Conservation (phyloP, 768 basidiomycete genomes). For the Clathrus columnatus region DNA sequence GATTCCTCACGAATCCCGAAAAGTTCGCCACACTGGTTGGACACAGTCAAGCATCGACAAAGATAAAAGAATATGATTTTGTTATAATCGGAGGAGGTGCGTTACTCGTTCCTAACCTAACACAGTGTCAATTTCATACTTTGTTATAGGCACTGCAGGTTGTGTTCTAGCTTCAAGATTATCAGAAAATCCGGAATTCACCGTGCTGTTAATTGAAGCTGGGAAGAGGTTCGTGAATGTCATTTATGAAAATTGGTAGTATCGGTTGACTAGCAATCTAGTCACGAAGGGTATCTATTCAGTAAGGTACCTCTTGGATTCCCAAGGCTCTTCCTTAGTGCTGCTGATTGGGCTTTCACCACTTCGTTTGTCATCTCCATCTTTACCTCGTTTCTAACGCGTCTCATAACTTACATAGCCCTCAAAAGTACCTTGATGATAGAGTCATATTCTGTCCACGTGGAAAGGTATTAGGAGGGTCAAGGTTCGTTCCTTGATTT, state of each 20-base stretch:
- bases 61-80: slow-evolving; percentile 9
- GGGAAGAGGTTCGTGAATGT: too few relatives aligned
- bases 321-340: background rate
- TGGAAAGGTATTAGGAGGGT: slow-evolving; percentile 21
- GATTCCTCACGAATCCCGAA: too few relatives aligned
- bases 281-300: background rate
- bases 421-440: slow-evolving; percentile 12
- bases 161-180: too few relatives aligned
- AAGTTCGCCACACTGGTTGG: too few relatives aligned
- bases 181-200: too few relatives aligned
- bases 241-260: too few relatives aligned
- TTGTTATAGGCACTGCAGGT: too few relatives aligned
- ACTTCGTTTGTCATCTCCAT: background rate
- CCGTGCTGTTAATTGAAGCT: too few relatives aligned
- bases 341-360: background rate
- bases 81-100: slow-evolving; percentile 12
- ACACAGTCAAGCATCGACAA: too few relatives aligned
- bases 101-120: too few relatives aligned
- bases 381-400: background rate
- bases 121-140: too few relatives aligned
- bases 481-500: slow-evolving; percentile 14
- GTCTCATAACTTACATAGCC: slow-evolving; percentile 8
- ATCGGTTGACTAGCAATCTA: too few relatives aligned
- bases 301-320: background rate
- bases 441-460: slow-evolving; percentile 18